Evolutionary conservation across 129 eudicot species (phyloP).

Genomic region (Artemisia argyi): DNA sequence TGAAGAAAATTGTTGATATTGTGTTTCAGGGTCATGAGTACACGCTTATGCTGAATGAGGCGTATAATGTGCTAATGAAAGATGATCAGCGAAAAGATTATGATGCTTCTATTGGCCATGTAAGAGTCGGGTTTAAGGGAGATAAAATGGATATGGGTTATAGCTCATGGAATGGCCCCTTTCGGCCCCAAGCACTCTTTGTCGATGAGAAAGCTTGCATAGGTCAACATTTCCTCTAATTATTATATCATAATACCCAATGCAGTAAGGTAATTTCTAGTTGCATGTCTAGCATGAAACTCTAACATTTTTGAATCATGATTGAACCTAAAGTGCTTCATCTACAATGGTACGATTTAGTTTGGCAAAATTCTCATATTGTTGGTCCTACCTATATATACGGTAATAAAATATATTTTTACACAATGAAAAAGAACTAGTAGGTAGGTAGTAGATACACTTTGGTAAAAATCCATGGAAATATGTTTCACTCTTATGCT

Average conservation of each 20-base stretch:
- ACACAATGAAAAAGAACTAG: too few species aligned
- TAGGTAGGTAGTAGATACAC: not conserved
- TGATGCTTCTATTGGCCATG: conserved; percentile 53
- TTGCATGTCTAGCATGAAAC: conserved; percentile 15
- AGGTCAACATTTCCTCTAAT: conserved; percentile 34
- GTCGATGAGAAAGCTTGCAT: conserved; percentile 75
- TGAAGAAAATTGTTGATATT: not conserved
- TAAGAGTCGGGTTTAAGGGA: conserved; percentile 25
- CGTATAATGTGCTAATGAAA: conserved; percentile 59
- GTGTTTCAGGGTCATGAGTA: conserved; percentile 63
- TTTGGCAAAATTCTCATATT: too few species aligned
- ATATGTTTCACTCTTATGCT: not conserved
- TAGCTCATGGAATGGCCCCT: conserved; percentile 76
- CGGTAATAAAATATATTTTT: too few species aligned
- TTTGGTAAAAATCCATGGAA: not conserved
- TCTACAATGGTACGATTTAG: too few species aligned
- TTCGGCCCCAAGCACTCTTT: conserved; percentile 64
- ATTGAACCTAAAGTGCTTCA: not conserved
- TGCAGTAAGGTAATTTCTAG: not conserved
- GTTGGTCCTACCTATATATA: too few species aligned
- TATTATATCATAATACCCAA: not conserved
- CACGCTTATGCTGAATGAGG: conserved; percentile 57
- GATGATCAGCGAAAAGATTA: conserved; percentile 59
- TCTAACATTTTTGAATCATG: not conserved
- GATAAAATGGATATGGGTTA: conserved; percentile 37